Conservation (phyloP, 805 yeast genomes). For the Metschnikowia gelsemii region DNA sequence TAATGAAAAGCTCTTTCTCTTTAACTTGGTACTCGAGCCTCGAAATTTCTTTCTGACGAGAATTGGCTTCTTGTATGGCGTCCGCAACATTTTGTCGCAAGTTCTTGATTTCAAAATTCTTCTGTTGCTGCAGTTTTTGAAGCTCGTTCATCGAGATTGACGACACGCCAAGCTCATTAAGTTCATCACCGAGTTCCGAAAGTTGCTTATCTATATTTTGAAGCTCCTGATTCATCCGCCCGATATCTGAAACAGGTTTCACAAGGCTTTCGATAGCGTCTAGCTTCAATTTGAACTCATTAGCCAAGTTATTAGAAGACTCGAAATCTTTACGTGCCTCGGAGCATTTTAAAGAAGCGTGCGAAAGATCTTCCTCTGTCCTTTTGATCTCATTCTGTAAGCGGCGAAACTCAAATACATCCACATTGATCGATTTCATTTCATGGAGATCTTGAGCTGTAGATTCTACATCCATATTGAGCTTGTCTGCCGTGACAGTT, state of each 20-base stretch:
- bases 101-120: conserved; percentile 38
- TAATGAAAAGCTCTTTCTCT: conserved; percentile 52
- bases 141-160: conserved; percentile 44
- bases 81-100: conserved; percentile 35
- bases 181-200: conserved; percentile 29
- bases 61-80: conserved; percentile 44
- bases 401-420: conserved; percentile 29
- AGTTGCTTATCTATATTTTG: conserved; percentile 27
- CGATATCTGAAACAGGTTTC: conserved; percentile 34
- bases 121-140: conserved; percentile 42
- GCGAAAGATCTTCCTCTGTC: background rate
- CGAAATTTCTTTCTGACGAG: conserved; percentile 42
- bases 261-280: conserved; percentile 23
- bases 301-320: background rate
- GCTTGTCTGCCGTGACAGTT: conserved; percentile 28
- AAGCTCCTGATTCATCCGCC: conserved; percentile 33
- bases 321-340: conserved; percentile 6
- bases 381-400: conserved; percentile 6
- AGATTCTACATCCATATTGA: conserved; percentile 29
- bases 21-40: conserved; percentile 50
- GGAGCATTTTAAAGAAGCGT: background rate
- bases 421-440: conserved; percentile 30
- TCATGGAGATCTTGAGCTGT: conserved; percentile 34
- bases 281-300: conserved; percentile 2
- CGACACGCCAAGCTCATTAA: conserved; percentile 38